Base-by-base conservation (phyloP, 176 grass and related monocot species). In the Musa acuminata region DNA sequence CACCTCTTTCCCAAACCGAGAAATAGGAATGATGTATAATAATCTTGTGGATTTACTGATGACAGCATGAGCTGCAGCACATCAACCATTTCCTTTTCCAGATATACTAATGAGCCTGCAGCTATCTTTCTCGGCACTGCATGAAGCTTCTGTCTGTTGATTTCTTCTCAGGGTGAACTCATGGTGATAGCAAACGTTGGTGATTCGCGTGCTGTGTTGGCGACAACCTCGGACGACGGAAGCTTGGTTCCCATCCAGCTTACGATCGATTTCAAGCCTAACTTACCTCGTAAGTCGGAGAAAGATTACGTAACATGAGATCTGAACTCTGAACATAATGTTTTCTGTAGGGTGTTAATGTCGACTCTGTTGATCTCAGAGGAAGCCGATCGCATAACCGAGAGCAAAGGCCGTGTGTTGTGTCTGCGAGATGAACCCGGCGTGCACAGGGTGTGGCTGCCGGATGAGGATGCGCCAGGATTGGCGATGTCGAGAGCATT, bases 401-500 rank as follows among this genome's bases (percentile, higher is more conserved):
- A 76, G 77, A 89, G 91, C 80, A 95, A 91, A 8, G 96, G 96
- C 14, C 70, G 81, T 1, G 91, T 99, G 78, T 80, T 57, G 22
- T 88, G 76, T 78, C 80, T 87, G 72, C 54, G 27, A 3, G 96
- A 99, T 82, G 96, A 99, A 74, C 96, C 96, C 0, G 88, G 91
- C 9, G 73, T 99, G 75, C 79, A 95, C 82, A 84, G 96, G 26
- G 69, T 99, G 3, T 99, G 91, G 91, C 62, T 80, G 21, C 91
- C 91, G 2, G 69, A 75, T n/a, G 69, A 77, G 77, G 96, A 95
- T 52, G 74, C 80, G 51, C 91, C 91, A 1, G 96, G 96, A 8
- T 74, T 99, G 16, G 96, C 96, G 49, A 99, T 99, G 96, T 99
- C 96, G n/a, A 85, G 96, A 13, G 96, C 96, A 1, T 99, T 99